Evolutionary conservation across 164 flowering plant species (phyloP), one percentile per base, ranked within the genome.

Genomic region (Tetracentron sinense): DNA sequence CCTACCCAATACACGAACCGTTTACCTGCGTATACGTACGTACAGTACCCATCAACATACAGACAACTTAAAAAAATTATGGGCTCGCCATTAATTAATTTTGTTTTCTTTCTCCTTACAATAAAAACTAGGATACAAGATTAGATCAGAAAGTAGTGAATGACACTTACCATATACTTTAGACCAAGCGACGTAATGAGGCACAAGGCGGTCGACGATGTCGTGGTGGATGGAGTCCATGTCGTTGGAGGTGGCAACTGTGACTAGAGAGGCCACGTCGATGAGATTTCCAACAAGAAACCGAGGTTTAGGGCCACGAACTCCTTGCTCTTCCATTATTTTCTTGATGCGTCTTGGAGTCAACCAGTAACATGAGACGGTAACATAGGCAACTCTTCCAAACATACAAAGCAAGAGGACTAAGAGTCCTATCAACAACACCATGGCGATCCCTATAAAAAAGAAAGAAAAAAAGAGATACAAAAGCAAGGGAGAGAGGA

Each of bases 321-420:
- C 90, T n/a, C 97, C 97, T 90, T 93, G 98, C 71, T 62, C 81
- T 31, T 78, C 86, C 98, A 93, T 93, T n/a, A 74, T 65, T 44
- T 73, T 84, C 75, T 62, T 78, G 81, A 93, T 93, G 67, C 95
- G 86, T 76, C 81, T 80, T 1, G 98, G 98, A 19, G 77, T 86
- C 5, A 81, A 22, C 74, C 72, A 86, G 81, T 93, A 93, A 65
- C 81, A 86, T 29, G 82, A 75, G 48, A 90, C 38, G 38, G 83
- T 78, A 1, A 75, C 77, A 57, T 67, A 74, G 0, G 53, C 69
- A 64, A 78, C 66, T 75, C 65, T 80, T 0, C 78, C 6, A n/a
- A 74, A 35, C 51, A 71, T 38, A 64, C 25, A 22, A 23, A 69
- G 0, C 23, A 73, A 31, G 4, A 71, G 6, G n/a, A 70, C 51